phyloP scores from a whole-genome alignment of 2,329 filamentous ascomycete genomes.

The Arthrinium puccinioides region DNA sequence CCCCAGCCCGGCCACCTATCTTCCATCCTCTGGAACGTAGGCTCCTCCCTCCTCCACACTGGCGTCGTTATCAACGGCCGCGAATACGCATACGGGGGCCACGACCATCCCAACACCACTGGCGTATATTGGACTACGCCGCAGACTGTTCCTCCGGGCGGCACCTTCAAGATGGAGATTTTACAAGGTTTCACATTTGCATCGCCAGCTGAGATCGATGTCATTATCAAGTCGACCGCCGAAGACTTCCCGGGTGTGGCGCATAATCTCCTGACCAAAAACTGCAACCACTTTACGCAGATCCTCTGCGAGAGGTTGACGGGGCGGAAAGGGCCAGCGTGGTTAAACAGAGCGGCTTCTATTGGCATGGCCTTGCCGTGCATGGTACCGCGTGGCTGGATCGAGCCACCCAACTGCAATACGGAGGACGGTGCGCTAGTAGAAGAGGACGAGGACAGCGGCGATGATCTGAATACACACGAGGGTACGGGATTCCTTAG shows the following conservation, averaged over 20 bases:
- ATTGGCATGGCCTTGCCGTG: constrained; percentile 77
- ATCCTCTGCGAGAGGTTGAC: constrained; percentile 70
- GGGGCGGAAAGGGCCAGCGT: constrained; percentile 59
- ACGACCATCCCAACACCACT: constrained; percentile 61
- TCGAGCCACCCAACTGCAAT: constrained; percentile 70
- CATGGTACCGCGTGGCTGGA: constrained; percentile 76
- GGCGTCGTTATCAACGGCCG: constrained; percentile 73
- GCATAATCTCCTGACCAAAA: constrained; percentile 76
- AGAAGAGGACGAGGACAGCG: constrained; percentile 40
- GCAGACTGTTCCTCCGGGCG: constrained; percentile 64
- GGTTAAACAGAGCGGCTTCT: constrained; percentile 78
- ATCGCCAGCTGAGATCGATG: constrained; percentile 61
- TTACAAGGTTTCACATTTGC: constrained; percentile 74
- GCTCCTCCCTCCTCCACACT: constrained; percentile 72
- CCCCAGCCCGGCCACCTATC: constrained; percentile 63
- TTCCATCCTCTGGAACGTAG: constrained; percentile 70
- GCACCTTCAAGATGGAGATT: constrained; percentile 67
- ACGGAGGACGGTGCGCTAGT: constrained; percentile 64
- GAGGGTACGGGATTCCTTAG: constrained; percentile 55
- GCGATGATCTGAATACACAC: constrained; percentile 30
- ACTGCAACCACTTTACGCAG: constrained; percentile 85
- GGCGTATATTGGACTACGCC: constrained; percentile 82
- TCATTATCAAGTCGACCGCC: constrained; percentile 60
- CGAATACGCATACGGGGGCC: constrained; percentile 82
- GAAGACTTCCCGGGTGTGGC: constrained; percentile 66